Conservation (phyloP, 1,284 basidiomycete species). For the Schizophyllum amplum region DNA sequence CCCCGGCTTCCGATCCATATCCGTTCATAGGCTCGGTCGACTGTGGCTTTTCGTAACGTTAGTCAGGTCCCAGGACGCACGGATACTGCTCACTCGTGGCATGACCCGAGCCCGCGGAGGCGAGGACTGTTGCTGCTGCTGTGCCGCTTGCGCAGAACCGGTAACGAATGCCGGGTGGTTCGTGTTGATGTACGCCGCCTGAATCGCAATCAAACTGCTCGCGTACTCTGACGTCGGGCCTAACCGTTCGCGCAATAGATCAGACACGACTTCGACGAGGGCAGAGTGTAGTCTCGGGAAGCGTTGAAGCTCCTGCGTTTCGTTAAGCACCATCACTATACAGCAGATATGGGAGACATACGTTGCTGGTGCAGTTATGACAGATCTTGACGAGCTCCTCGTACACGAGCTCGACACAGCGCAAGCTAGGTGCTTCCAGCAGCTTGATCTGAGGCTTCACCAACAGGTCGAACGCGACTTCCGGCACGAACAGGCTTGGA, state of each 20-base stretch:
- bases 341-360: slow-evolving; percentile 24
- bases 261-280: slow-evolving; percentile 95
- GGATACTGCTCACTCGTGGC: slow-evolving; percentile 39
- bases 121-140: slow-evolving; percentile 23
- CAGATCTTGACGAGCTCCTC: slow-evolving; percentile 99
- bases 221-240: slow-evolving; percentile 97
- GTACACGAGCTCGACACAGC: slow-evolving; percentile 97
- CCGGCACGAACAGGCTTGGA: slow-evolving; percentile 94
- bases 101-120: slow-evolving; percentile 33
- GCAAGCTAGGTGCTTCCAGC: slow-evolving; percentile 85
- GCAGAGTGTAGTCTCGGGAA: slow-evolving; percentile 94
- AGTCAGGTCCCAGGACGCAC: not conserved
- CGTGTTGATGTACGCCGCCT: slow-evolving; percentile 99
- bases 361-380: slow-evolving; percentile 91
- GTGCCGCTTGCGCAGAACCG: slow-evolving; percentile 55
- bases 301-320: slow-evolving; percentile 82
- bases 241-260: slow-evolving; percentile 89
- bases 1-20: slow-evolving; percentile 44
- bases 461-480: slow-evolving; percentile 93
- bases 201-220: slow-evolving; percentile 92
- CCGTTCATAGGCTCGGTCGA: slow-evolving; percentile 54
- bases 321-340: slow-evolving; percentile 2
- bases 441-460: slow-evolving; percentile 99
- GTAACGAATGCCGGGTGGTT: slow-evolving; percentile 89
- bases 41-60: slow-evolving; percentile 32